These are phyloP conservation scores for Candida sanyiensis DNA, from an alignment of 805 yeast genomes.

Conservation along the genomic window DNA sequence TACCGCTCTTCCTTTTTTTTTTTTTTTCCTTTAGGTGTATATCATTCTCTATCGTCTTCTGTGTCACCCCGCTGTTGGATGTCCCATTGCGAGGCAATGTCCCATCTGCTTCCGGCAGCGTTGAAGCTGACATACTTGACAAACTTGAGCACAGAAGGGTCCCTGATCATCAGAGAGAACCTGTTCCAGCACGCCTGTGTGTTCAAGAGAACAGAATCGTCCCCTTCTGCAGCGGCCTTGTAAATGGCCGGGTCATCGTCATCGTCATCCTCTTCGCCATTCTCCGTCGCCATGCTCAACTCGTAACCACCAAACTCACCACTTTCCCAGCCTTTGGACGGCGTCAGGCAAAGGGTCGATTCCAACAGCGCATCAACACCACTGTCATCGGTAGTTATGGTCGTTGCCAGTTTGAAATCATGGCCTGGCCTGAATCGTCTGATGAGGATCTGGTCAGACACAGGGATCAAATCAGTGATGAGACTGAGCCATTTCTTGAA, in stretches of 20 bases:
- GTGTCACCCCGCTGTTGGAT: conserved; percentile 46
- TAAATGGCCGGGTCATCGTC: conserved; percentile 85
- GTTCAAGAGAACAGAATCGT: conserved; percentile 72
- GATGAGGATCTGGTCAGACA: conserved; percentile 62
- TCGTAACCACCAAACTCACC: conserved; percentile 97
- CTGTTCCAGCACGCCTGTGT: conserved; percentile 82
- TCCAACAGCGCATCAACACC: conserved; percentile 49
- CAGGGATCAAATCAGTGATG: conserved; percentile 56
- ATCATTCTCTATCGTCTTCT: conserved; percentile 27
- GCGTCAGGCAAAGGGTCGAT: conserved; percentile 78
- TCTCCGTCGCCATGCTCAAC: conserved; percentile 64
- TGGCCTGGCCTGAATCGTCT: conserved; percentile 93
- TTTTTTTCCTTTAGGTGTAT: background rate
- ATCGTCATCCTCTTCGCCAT: conserved; percentile 38
- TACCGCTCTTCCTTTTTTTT: too few relatives aligned
- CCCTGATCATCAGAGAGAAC: conserved; percentile 71
- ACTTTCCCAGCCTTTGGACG: conserved; percentile 74
- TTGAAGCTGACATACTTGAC: conserved; percentile 84
- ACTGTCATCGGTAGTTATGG: conserved; percentile 33
- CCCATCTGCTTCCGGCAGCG: conserved; percentile 94
- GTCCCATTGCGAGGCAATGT: conserved; percentile 74
- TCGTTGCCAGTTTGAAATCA: conserved; percentile 88
- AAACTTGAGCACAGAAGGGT: conserved; percentile 81
- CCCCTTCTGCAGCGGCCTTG: conserved; percentile 48
- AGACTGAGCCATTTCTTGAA: conserved; percentile 65